Evolutionary conservation across 176 grass and related monocot species (phyloP).

Genomic region (Typha latifolia): DNA sequence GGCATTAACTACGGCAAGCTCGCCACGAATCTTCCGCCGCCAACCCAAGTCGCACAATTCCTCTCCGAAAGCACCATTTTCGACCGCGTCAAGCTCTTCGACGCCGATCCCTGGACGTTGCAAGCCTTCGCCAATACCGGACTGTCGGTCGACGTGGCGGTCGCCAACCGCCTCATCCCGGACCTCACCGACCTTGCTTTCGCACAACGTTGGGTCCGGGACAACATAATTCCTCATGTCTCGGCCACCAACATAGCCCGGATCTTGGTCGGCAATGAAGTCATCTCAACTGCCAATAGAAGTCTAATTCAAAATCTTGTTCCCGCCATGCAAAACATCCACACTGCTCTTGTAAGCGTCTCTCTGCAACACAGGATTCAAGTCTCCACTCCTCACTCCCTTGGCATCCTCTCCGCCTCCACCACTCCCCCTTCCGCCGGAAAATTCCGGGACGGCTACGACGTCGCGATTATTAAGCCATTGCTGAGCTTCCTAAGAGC

Average conservation of each 20-base stretch:
- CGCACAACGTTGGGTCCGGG: conserved; percentile 35
- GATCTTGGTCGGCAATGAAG: conserved; percentile 61
- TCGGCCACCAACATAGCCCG: conserved; percentile 39
- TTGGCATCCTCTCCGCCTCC: conserved; percentile 48
- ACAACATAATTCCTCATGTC: conserved; percentile 33
- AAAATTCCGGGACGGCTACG: conserved; percentile 41
- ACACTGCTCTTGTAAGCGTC: conserved; percentile 35
- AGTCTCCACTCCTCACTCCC: conserved; percentile 61
- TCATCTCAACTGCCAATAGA: conserved; percentile 48
- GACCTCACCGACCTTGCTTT: conserved; percentile 24
- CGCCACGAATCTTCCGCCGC: conserved; percentile 40
- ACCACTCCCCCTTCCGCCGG: conserved; percentile 42
- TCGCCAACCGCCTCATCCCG: conserved; percentile 41
- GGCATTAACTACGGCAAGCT: conserved; percentile 63
- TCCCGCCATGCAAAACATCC: conserved; percentile 70
- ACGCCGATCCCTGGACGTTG: conserved; percentile 37
- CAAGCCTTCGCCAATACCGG: conserved; percentile 50
- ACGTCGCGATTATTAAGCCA: conserved; percentile 31
- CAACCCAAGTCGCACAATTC: conserved; percentile 49
- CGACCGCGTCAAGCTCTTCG: conserved; percentile 57
- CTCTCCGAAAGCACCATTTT: conserved; percentile 48
- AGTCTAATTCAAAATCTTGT: conserved; percentile 37
- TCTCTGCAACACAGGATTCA: conserved; percentile 28
- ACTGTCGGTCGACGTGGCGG: conserved; percentile 53
- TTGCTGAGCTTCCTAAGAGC: conserved; percentile 62